Evolutionary conservation across 2,329 filamentous ascomycete genomes (phyloP), one percentile per base, ranked within the genome.

Genomic region (Hysterium pulicare): DNA sequence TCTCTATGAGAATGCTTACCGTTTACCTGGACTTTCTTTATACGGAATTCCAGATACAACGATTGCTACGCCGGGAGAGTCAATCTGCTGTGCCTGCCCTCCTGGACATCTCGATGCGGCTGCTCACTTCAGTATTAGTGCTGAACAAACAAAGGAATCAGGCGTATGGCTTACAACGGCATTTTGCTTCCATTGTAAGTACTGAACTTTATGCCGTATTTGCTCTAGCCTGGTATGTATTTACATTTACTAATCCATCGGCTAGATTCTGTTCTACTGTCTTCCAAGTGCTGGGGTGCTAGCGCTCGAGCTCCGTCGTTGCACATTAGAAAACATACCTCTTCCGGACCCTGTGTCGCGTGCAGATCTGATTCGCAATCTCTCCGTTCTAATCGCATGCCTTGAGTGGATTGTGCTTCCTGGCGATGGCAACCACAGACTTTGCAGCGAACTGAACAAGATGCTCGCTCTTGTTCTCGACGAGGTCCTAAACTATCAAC

Each of bases 381-480:
- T 66, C 11, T 65, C 62, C 2, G 60, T 66, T 2, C 41, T 66
- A 7, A 65, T 61, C 4, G 62, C 61, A 1, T 62, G 58, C 31
- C 45, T 66, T 4, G 62, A 66, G 21, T 64, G 61, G 59, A 54
- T 61, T 1, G 53, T 64, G 6, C 44, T 62, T 6, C 61, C 61
- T 2, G 57, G 58, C 15, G 61, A 65, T 34, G 62, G 61, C 4
- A 65, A 66, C 35, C 58, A 64, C 46, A 59, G 55, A 39, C 55
- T 66, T 13, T 66, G 62, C 42, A 56, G 44, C 31, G 62, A 66
- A 44, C 50, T 65, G 7, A 66, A 64, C 43, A 64, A 66, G 38
- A 64, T 65, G 61, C 52, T 65, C 4, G 55, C 59, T 2, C 30
- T 61, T 23, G 55, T 66, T 1, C 36, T 66, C 11, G 61, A 66